Evolutionary conservation across 140 eudicot species (phyloP).

Genomic region (Flaveria floridana): DNA sequence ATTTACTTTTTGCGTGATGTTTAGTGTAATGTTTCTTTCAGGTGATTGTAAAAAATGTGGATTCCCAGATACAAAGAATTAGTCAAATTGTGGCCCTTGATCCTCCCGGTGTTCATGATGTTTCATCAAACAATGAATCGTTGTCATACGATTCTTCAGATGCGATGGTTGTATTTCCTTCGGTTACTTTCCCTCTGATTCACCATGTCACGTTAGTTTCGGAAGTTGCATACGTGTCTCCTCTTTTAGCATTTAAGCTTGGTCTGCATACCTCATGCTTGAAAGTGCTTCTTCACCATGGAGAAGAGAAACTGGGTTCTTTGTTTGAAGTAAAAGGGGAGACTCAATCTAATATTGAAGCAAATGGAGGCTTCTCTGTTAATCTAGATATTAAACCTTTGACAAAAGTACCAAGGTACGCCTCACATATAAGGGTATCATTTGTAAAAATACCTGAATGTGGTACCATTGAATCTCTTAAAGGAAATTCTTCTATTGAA

Average conservation of each 20-base stretch:
- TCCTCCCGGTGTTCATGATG: constrained; percentile 49
- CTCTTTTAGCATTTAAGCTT: constrained; percentile 76
- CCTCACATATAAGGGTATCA: constrained; percentile 81
- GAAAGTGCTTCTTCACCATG: constrained; percentile 63
- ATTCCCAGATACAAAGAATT: constrained; percentile 46
- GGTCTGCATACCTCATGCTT: constrained; percentile 72
- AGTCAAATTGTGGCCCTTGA: constrained; percentile 82
- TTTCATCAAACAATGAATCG: constrained; percentile 25
- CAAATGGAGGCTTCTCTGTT: constrained; percentile 34
- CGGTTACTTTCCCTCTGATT: constrained; percentile 40
- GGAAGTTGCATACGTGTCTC: constrained; percentile 73
- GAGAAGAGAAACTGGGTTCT: constrained; percentile 57
- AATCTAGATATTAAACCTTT: constrained; percentile 55
- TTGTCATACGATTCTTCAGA: constrained; percentile 26
- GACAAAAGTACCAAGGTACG: constrained; percentile 59
- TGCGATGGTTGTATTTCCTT: constrained; percentile 63
- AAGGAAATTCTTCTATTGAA: constrained; percentile 60
- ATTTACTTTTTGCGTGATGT: background rate
- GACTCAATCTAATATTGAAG: constrained; percentile 33
- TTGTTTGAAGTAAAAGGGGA: constrained; percentile 47
- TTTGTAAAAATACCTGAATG: constrained; percentile 89
- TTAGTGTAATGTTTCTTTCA: constrained; percentile 24
- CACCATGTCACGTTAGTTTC: constrained; percentile 35
- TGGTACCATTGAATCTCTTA: constrained; percentile 68
- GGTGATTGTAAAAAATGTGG: constrained; percentile 63